A percentile compares a stretch with the other conserved stretches of the same genome.
Conservation (phyloP, 2,329 filamentous ascomycete species). For the Trichoderma lentiforme region DNA sequence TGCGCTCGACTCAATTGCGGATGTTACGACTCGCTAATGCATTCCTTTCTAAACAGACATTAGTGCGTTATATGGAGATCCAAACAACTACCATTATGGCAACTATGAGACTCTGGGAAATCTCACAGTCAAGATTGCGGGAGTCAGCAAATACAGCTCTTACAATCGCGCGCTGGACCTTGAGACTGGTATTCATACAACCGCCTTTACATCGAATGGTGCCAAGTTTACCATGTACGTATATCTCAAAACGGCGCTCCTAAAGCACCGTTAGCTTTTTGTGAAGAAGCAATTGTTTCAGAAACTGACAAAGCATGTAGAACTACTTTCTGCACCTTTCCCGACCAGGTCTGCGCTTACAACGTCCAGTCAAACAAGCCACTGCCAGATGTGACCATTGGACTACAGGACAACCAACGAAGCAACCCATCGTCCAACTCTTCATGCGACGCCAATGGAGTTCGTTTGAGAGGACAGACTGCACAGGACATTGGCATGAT, state of each 20-base stretch:
- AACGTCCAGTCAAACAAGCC: slow-evolving; percentile 13
- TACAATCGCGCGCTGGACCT: slow-evolving; percentile 20
- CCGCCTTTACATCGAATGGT: slow-evolving; percentile 6
- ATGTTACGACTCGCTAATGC: neutral
- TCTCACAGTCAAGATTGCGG: slow-evolving; percentile 21
- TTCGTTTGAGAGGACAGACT: slow-evolving; percentile 1
- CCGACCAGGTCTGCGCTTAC: slow-evolving; percentile 34
- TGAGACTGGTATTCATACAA: slow-evolving; percentile 18
- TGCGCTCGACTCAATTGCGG: neutral
- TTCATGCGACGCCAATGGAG: slow-evolving; percentile 9
- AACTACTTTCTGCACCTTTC: slow-evolving; percentile 42
- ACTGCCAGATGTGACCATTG: slow-evolving; percentile 41
- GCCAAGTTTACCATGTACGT: slow-evolving; percentile 22
- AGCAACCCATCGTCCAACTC: slow-evolving; percentile 22
- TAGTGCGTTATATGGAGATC: slow-evolving; percentile 18
- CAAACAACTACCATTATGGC: slow-evolving; percentile 17
- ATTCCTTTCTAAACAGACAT: slow-evolving; percentile 14
- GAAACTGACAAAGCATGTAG: neutral
- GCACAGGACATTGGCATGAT: slow-evolving; percentile 11
- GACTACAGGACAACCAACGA: slow-evolving; percentile 41
- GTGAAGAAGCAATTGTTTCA: neutral
- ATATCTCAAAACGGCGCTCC: neutral
- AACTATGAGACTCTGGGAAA: slow-evolving; percentile 22
- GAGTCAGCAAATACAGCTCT: slow-evolving; percentile 4
- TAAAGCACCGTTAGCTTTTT: neutral